Evolutionary conservation across 306 rosid genomes (phyloP).

Genomic region (Inga laurina): DNA sequence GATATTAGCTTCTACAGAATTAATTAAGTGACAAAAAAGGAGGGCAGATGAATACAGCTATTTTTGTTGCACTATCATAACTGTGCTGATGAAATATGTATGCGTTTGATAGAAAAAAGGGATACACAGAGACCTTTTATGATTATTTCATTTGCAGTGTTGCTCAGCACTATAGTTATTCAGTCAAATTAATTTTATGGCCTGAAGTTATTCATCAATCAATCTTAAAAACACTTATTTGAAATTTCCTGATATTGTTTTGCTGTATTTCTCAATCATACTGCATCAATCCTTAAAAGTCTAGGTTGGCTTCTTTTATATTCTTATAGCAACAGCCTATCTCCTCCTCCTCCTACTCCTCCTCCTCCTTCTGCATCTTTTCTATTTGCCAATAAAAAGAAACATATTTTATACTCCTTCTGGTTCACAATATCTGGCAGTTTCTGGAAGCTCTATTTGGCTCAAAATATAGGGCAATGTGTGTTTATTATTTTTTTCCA

Average conservation of each 20-base stretch:
- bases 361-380: not conserved
- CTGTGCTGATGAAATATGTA: not conserved
- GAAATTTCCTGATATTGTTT: slow-evolving; percentile 5
- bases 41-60: not conserved
- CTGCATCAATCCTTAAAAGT: not conserved
- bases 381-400: not conserved
- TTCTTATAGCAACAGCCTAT: not conserved
- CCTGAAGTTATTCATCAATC: not conserved
- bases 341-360: not conserved
- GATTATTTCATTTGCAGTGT: not conserved
- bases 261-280: slow-evolving; percentile 4
- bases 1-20: slow-evolving; percentile 2
- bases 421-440: no score
- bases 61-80: slow-evolving; percentile 1
- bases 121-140: not conserved
- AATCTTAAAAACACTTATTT: slow-evolving; percentile 6
- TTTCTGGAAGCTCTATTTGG: no score
- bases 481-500: no score
- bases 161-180: not conserved
- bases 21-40: not conserved
- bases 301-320: slow-evolving; percentile 2
- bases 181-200: not conserved
- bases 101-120: not conserved
- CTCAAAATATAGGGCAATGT: no score
- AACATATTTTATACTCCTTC: no score